phyloP scores from a whole-genome alignment of 2,329 filamentous ascomycete genomes.

The Ophiocordyceps camponoti-rufipedis region DNA sequence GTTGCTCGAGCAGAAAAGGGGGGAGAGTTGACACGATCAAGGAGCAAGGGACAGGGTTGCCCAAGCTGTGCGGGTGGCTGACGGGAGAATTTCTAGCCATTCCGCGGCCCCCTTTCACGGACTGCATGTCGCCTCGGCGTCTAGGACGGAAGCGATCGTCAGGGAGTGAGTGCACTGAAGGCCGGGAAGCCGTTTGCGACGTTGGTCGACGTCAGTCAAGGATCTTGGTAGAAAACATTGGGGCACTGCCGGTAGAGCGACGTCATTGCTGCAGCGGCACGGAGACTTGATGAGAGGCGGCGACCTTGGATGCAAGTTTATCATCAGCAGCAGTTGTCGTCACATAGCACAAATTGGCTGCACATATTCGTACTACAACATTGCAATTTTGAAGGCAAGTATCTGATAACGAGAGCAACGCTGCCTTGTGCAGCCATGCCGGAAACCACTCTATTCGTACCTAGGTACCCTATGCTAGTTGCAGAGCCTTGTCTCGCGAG shows the following conservation, averaged over 20 bases:
- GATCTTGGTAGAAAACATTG: not conserved
- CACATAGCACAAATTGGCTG: not conserved
- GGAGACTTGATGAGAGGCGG: too few relatives aligned
- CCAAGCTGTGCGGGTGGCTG: not conserved
- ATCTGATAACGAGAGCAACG: not conserved
- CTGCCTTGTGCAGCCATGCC: not conserved
- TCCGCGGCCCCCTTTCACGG: not conserved
- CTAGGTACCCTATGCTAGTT: too few relatives aligned
- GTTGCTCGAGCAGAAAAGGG: too few relatives aligned
- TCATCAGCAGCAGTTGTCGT: not conserved
- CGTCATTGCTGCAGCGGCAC: too few relatives aligned
- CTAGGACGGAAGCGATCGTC: conserved; percentile 3
- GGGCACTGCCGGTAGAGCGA: too few relatives aligned
- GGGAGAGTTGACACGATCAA: too few relatives aligned
- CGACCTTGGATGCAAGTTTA: too few relatives aligned
- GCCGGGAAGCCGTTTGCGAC: not conserved
- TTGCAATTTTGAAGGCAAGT: too few relatives aligned
- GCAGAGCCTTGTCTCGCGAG: too few relatives aligned
- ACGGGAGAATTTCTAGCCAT: not conserved
- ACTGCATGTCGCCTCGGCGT: conserved; percentile 2
- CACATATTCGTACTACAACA: too few relatives aligned
- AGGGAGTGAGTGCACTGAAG: conserved; percentile 1
- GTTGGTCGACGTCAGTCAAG: not conserved
- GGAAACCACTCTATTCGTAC: too few relatives aligned
- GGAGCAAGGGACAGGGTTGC: too few relatives aligned